These are phyloP conservation scores for Phytophthora aleatoria DNA, from an alignment of 352 stramenopile genomes.

Conservation along the genomic window DNA sequence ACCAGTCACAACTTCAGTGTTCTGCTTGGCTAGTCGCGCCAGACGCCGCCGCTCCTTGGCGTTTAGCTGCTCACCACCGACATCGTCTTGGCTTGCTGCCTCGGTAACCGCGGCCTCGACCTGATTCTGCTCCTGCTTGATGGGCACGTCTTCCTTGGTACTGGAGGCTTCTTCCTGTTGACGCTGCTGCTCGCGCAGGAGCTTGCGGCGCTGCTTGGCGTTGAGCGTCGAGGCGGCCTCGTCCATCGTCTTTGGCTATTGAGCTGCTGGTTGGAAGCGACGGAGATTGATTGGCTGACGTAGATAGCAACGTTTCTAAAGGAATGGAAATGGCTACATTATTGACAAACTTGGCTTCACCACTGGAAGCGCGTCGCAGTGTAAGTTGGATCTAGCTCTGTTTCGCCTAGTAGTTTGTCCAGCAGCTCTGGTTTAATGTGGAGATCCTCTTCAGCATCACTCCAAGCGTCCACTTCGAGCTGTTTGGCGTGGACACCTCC, in stretches of 20 bases:
- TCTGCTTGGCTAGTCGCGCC: conserved; percentile 24
- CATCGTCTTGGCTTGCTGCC: background rate
- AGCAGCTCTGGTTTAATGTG: conserved; percentile 32
- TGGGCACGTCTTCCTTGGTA: background rate
- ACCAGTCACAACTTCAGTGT: conserved; percentile 16
- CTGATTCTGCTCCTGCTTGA: conserved; percentile 12
- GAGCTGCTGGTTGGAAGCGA: conserved; percentile 14
- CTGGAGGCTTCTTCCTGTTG: background rate
- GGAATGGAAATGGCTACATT: conserved; percentile 4
- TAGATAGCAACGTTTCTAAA: conserved; percentile 5
- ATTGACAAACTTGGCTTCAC: conserved; percentile 16
- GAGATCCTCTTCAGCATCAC: conserved; percentile 24
- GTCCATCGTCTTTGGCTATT: conserved; percentile 10
- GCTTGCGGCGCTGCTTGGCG: conserved; percentile 81
- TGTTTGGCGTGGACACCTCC: conserved; percentile 64
- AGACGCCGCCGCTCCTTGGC: conserved; percentile 39
- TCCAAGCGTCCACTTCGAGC: conserved; percentile 44
- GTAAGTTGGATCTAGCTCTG: conserved; percentile 31
- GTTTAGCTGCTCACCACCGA: conserved; percentile 9
- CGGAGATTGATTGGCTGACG: conserved; percentile 15
- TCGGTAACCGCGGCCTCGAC: background rate
- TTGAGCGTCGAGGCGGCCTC: conserved; percentile 45
- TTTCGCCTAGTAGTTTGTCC: conserved; percentile 25
- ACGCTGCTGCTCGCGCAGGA: conserved; percentile 63
- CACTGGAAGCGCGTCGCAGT: conserved; percentile 39